These are phyloP conservation scores for Musa schizocarpa DNA, from an alignment of 176 grass and related monocot species.

Conservation along the genomic window DNA sequence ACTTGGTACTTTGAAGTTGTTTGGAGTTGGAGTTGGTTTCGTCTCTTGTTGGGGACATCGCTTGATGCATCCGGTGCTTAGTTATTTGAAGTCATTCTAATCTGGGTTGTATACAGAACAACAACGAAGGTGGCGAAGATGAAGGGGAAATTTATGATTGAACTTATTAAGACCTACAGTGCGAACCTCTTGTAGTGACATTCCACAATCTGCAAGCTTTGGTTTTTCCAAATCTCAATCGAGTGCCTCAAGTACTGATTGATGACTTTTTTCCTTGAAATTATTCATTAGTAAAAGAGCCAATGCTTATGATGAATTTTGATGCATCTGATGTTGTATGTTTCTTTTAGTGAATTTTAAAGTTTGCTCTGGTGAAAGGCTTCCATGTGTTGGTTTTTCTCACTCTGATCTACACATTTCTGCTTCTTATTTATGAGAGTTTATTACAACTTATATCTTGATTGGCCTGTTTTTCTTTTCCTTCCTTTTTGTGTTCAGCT, in stretches of 20 bases:
- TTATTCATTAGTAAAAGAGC: neutral
- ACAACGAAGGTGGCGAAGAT: no score
- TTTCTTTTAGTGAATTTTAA: neutral
- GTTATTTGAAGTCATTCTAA: no score
- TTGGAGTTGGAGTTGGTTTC: neutral
- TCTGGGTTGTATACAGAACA: no score
- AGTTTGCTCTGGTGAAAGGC: neutral
- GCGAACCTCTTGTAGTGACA: no score
- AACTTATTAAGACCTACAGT: no score
- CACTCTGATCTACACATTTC: neutral
- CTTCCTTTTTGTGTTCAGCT: constrained; percentile 43
- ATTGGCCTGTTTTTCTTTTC: constrained; percentile 1
- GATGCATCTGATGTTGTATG: neutral
- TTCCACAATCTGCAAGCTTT: no score
- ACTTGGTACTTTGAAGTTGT: no score
- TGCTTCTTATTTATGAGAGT: neutral
- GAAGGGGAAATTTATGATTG: no score
- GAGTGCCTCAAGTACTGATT: neutral
- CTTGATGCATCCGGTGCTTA: no score
- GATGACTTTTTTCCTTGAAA: neutral
- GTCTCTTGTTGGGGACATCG: neutral
- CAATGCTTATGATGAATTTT: neutral
- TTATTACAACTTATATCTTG: neutral
- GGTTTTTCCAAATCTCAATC: no score
- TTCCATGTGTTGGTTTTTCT: neutral